Evolutionary conservation across 2,329 filamentous ascomycete genomes (phyloP), one percentile per base, ranked within the genome.

Genomic region (Fusarium xyrophilum): DNA sequence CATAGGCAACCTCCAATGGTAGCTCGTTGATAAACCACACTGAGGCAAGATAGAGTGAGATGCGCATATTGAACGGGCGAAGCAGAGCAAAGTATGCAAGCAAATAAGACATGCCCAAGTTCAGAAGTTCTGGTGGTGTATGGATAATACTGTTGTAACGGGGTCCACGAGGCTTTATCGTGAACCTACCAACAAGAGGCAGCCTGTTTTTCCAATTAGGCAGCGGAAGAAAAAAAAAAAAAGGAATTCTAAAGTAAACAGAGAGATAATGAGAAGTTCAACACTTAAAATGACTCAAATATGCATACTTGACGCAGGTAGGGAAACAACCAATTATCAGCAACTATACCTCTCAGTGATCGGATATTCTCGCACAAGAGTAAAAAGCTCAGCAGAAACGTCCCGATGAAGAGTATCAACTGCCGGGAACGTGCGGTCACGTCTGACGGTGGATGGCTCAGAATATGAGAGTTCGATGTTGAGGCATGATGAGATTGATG

Each of bases 401-500:
- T 40, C 40, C 44, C 17, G 35, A 44, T 38, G 27, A 23, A 58
- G 25, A 35, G 54, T 25, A 39, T 25, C 46, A 56, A 55, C 35
- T 67, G 52, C 60, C 62, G 55, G 62, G 47, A 65, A 56, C 56
- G 62, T 63, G 69, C 44, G 64, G 63, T 59, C 70, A 74, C 62
- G 56, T 74, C 71, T 70, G 57, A 56, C 56, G 48, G 50, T 74
- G 69, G 71, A 65, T 73, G 68, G 71, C 57, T 71, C 44, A 57
- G 44, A 54, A 50, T 48, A 25, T 32, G 47, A 42, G 43, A 36
- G 56, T 35, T 51, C 46, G 40, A 69, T 58, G 52, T 66, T 65
- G 55, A 67, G 50, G 40, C 39, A 62, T 51, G 51, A 56, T 56
- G 56, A 46, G 27, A 46, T 30, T 30, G 27, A 64, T 67, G 67